Percentiles rank a stretch among this genome's conserved stretches.
phyloP scores from a whole-genome alignment of 192 early-diverging fungal species.

The Coemansia asiatica region DNA sequence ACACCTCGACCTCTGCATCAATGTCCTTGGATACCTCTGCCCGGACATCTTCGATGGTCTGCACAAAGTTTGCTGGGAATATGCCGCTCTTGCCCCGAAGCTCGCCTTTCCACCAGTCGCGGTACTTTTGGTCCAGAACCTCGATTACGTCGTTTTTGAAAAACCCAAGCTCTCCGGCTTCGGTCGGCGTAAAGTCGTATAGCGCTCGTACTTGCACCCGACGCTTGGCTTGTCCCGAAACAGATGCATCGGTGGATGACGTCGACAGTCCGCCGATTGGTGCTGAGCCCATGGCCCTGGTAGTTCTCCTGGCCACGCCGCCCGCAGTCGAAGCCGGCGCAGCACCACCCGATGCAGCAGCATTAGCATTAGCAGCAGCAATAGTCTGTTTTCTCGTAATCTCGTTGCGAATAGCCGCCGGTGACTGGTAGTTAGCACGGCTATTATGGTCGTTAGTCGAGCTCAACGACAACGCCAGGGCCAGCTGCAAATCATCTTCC shows the following conservation, averaged over 20 bases:
- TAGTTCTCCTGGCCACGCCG: slow-evolving; percentile 23
- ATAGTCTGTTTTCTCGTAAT: slow-evolving; percentile 50
- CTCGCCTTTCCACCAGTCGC: slow-evolving; percentile 99
- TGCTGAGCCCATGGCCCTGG: slow-evolving; percentile 17
- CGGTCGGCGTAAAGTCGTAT: slow-evolving; percentile 90
- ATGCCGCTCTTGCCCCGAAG: slow-evolving; percentile 85
- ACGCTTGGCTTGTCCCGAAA: slow-evolving; percentile 34
- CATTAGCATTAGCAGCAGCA: slow-evolving; percentile 17
- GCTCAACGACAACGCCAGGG: slow-evolving; percentile 86
- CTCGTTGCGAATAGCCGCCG: slow-evolving; percentile 45
- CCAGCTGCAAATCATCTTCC: slow-evolving; percentile 92
- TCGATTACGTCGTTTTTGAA: slow-evolving; percentile 83
- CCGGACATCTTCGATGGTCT: slow-evolving; percentile 65
- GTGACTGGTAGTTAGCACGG: slow-evolving; percentile 32
- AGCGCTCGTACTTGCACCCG: slow-evolving; percentile 85
- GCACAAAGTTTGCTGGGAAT: slow-evolving; percentile 97
- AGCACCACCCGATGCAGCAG: neutral
- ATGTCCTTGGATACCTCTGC: slow-evolving; percentile 58
- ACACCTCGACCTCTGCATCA: slow-evolving; percentile 67
- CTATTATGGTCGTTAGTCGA: slow-evolving; percentile 26
- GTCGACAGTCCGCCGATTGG: neutral
- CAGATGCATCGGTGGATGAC: slow-evolving; percentile 24
- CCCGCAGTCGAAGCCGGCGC: neutral
- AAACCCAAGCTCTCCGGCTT: slow-evolving; percentile 89
- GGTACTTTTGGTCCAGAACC: slow-evolving; percentile 91